Conservation (phyloP, 179 eudicot genomes). For the Pouteria campechiana region DNA sequence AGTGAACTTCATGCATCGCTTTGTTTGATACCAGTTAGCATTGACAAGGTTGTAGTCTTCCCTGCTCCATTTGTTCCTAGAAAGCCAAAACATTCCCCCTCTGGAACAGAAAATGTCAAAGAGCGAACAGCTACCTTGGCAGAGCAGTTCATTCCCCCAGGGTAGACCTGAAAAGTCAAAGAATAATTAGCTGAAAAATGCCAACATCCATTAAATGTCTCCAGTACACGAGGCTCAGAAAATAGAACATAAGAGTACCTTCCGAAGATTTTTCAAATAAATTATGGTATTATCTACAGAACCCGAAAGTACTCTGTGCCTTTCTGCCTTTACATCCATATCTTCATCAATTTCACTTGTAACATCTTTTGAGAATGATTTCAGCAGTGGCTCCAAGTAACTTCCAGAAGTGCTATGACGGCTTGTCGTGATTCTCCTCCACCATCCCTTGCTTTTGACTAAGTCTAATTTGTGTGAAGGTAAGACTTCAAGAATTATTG, state of each 20-base stretch:
- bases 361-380: conserved; percentile 28
- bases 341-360: conserved; percentile 53
- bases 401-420: conserved; percentile 15
- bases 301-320: conserved; percentile 78
- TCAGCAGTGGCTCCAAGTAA: conserved; percentile 60
- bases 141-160: conserved; percentile 41
- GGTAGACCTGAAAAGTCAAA: conserved; percentile 82
- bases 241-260: conserved; percentile 29
- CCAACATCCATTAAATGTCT: neutral
- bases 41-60: conserved; percentile 90
- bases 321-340: conserved; percentile 70
- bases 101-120: conserved; percentile 83
- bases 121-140: conserved; percentile 78
- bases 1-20: no score
- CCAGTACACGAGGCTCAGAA: neutral
- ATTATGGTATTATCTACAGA: conserved; percentile 63
- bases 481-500: conserved; percentile 70
- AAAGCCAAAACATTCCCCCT: conserved; percentile 98
- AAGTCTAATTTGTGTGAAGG: conserved; percentile 38
- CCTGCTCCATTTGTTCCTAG: conserved; percentile 99
- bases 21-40: conserved; percentile 61
- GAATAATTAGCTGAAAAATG: conserved; percentile 5
- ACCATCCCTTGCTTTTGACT: conserved; percentile 15
- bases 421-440: conserved; percentile 26
- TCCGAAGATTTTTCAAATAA: conserved; percentile 75